Evolutionary conservation across 139 green algal species (phyloP).

Genomic region (Micromonas pusilla): DNA sequence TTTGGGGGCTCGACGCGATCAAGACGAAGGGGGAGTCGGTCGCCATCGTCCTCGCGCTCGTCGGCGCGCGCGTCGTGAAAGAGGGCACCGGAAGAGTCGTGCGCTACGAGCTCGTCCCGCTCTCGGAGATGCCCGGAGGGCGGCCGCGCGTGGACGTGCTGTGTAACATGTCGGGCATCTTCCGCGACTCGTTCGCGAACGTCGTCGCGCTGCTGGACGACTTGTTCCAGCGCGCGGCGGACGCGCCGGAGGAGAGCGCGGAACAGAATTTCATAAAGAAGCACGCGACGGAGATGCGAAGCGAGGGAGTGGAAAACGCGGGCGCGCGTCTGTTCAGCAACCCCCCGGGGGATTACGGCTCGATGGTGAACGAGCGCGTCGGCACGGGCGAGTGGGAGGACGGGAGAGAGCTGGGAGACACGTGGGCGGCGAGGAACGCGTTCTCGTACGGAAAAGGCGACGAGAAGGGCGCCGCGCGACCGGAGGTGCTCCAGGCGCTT

Average conservation of each 20-base stretch:
- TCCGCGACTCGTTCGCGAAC: slow-evolving; percentile 68
- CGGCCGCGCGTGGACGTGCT: slow-evolving; percentile 86
- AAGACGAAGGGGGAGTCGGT: slow-evolving; percentile 78
- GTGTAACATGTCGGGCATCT: slow-evolving; percentile 95
- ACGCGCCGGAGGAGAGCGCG: slow-evolving; percentile 55
- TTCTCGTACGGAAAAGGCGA: slow-evolving; percentile 80
- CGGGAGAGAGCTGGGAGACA: slow-evolving; percentile 84
- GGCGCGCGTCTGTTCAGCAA: slow-evolving; percentile 81
- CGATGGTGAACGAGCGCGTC: slow-evolving; percentile 97
- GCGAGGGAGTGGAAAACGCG: slow-evolving; percentile 54
- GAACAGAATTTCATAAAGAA: slow-evolving; percentile 90
- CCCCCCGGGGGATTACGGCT: slow-evolving; percentile 86
- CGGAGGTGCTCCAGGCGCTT: slow-evolving; percentile 51
- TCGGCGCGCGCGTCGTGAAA: slow-evolving; percentile 72
- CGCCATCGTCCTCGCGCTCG: slow-evolving; percentile 76
- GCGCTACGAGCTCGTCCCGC: slow-evolving; percentile 69
- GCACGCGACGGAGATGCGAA: slow-evolving; percentile 58
- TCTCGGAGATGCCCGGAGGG: slow-evolving; percentile 56
- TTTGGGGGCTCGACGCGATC: slow-evolving; percentile 96
- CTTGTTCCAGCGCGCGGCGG: slow-evolving; percentile 61
- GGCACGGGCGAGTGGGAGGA: slow-evolving; percentile 65
- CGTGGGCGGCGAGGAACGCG: slow-evolving; percentile 86
- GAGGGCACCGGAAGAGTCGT: slow-evolving; percentile 79
- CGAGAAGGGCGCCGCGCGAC: slow-evolving; percentile 38
- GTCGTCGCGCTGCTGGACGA: slow-evolving; percentile 93